phyloP scores from a whole-genome alignment of 345 rosid genomes.

The Mercurialis annua region DNA sequence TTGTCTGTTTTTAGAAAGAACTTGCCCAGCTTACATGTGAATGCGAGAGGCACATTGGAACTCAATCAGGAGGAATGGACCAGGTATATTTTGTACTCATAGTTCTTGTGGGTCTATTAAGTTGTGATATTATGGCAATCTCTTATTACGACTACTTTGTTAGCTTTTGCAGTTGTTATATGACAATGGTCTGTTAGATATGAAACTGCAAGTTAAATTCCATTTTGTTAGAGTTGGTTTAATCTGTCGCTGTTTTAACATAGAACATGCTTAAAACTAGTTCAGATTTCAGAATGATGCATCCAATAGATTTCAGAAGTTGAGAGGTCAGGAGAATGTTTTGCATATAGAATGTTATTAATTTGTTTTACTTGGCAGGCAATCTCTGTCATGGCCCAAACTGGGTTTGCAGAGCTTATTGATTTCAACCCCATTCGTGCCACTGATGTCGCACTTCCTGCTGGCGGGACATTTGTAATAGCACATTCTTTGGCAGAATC shows the following conservation, averaged over 20 bases:
- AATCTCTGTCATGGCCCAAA: slow-evolving; percentile 91
- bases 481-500: slow-evolving; percentile 96
- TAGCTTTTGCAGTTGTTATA: neutral
- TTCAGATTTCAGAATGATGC: neutral
- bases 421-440: slow-evolving; percentile 97
- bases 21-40: slow-evolving; percentile 92
- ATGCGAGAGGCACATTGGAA: slow-evolving; percentile 93
- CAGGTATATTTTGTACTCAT: slow-evolving; percentile 46
- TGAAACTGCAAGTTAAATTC: neutral
- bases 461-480: slow-evolving; percentile 90
- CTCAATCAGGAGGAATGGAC: slow-evolving; percentile 99
- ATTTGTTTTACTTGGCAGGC: slow-evolving; percentile 49
- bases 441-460: slow-evolving; percentile 94
- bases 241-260: neutral
- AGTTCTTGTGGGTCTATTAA: neutral
- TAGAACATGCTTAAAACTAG: neutral
- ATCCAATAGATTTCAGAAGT: neutral
- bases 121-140: neutral
- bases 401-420: slow-evolving; percentile 98
- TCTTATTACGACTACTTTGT: no score
- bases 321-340: neutral
- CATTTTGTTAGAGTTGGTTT: neutral
- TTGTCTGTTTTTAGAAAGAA: slow-evolving; percentile 57
- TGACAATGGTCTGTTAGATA: neutral
- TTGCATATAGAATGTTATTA: neutral